Conservation (phyloP, 768 basidiomycete species). For the Lactifluus subvellereus region DNA sequence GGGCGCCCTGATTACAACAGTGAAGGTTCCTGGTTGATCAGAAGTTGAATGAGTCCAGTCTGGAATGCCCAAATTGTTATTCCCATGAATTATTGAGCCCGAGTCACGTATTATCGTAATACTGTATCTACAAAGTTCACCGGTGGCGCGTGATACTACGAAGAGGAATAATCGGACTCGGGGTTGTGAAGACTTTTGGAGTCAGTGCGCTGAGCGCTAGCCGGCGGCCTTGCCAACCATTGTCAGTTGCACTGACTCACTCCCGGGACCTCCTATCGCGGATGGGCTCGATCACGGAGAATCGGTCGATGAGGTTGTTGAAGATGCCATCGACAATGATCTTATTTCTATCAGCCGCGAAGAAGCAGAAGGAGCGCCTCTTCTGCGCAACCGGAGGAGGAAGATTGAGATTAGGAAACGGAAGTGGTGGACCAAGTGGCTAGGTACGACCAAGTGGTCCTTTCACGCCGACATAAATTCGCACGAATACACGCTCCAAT, state of each 20-base stretch:
- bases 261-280: constrained; percentile 19
- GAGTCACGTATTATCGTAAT: no score
- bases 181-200: not conserved
- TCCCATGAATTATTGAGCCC: no score
- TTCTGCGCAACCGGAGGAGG: constrained; percentile 4
- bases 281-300: constrained; percentile 19
- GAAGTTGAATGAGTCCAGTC: no score
- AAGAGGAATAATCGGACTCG: no score
- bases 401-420: constrained; percentile 6
- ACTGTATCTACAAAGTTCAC: not conserved
- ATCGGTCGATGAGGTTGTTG: constrained; percentile 20
- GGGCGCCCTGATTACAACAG: not conserved
- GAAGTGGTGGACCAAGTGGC: constrained; percentile 12
- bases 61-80: no score
- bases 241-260: not conserved
- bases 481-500: constrained; percentile 27
- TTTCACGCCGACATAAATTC: not conserved
- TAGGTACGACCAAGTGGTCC: not conserved
- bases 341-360: constrained; percentile 9
- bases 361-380: constrained; percentile 11
- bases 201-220: not conserved
- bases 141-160: not conserved
- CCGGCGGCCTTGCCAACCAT: no score
- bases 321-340: constrained; percentile 24
- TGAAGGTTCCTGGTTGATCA: not conserved